Evolutionary conservation across 2,329 filamentous ascomycete species (phyloP), one percentile per base, ranked within the genome.

Genomic region (Harringtonia lauricola): DNA sequence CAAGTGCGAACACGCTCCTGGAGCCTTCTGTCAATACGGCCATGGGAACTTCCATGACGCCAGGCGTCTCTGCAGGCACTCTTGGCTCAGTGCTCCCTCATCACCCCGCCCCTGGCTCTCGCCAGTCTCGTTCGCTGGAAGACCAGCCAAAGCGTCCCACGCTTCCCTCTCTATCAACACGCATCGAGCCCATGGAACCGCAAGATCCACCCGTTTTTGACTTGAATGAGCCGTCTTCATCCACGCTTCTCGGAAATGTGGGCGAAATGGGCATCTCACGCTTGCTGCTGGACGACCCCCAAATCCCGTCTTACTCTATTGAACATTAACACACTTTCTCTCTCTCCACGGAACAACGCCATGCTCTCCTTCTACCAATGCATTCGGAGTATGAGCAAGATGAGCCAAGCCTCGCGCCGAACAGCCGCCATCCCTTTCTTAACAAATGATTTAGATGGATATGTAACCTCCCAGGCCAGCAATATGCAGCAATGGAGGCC

Each of bases 191-290:
- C 3, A 48, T 61, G 4, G 47, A 42, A 4, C 5, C 33, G 3
- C 39, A 43, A 12, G 57, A 60, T n/a, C 54, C 61, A 2, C 51
- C 61, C 15, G 54, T 57, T 15, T 63, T 71, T 26, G 70, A 74
- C 34, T 68, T 70, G 59, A 58, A 56, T 31, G 70, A 73, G 36
- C 52, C 56, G 7, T 54, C 61, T 10, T 55, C 57, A 4, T 54
- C 63, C 3, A 63, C 68, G 3, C 61, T 67, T 43, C 57, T 65
- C 38, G 64, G 64, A 4, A 63, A 49, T 40, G 61, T 64, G 9
- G 68, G 72, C 15, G 76, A 79, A 54, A 80, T 80, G 76, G 76
- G 76, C 41, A 77, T 80, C 37, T 75, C 74, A 15, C 67, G 76
- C 13, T 62, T 81, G 2, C 57, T 80, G 3, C 63, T 79, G n/a